Base-by-base conservation (phyloP, 148 eudicot genomes). In the Pharnaceum exiguum region DNA sequence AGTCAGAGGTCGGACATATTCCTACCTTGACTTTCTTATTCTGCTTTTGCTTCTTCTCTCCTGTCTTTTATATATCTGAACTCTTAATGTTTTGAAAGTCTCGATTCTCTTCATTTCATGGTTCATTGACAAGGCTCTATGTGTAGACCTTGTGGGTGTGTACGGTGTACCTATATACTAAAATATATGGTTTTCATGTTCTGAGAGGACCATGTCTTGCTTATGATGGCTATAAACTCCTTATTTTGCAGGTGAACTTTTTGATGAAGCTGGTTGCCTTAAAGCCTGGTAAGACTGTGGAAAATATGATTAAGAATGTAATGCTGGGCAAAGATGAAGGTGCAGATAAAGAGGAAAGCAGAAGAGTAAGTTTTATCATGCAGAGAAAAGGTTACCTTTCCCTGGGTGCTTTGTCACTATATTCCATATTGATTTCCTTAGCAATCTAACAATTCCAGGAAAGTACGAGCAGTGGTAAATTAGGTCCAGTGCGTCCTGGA, bases 401-500 rank as follows among this genome's bases (percentile, higher is more conserved):
- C 3, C n/a, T 22, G 3, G 18, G 26, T 22, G 17, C 26, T 62
- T 27, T 15, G 10, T 51, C 42, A 38, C 10, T 21, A 19, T 44
- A 35, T 35, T 35, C 12, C 12, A 7, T 6, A 15, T 51, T 22
- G 25, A 23, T 29, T n/a, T 51, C 18, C 26, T 56, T 44, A 16
- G 52, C 8, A 23, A 10, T 29, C 19, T 6, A 26, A 43, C 58
- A 5, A 46, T 25, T 79, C 42, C 89, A 91, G 98, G 86, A 74
- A 66, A 91, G 96, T 74, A 57, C 75, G 46, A 61, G 78, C 33
- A 96, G 98, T 28, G 67, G 61, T 36, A 81, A 69, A 62, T 74
- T 95, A 38, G 79, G 71, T 55, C 98, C 98, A 29, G 98, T 93
- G 51, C 98, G 96, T n/a, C 98, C 98, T 57, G 98, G 98, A 71